These are phyloP conservation scores for Vitellaria paradoxa DNA, from an alignment of 179 eudicot genomes.

Conservation along the genomic window DNA sequence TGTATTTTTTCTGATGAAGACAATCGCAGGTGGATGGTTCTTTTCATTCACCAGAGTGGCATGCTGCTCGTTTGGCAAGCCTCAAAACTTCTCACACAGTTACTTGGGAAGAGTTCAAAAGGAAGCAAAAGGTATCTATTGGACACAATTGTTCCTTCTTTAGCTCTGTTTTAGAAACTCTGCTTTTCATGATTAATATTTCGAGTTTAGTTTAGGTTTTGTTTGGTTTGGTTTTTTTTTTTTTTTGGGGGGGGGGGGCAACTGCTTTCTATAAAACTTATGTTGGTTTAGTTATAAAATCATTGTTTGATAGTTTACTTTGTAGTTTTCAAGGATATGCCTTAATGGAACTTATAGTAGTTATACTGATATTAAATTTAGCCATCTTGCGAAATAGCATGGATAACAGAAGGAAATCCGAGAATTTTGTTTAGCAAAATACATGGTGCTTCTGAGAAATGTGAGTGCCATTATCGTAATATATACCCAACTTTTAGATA, in stretches of 20 bases:
- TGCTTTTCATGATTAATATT: not conserved
- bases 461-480: not conserved
- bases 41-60: conserved; percentile 99
- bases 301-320: not conserved
- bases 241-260: not conserved
- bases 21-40: conserved; percentile 99
- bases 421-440: not conserved
- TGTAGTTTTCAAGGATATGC: not conserved
- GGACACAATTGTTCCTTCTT: not conserved
- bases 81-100: conserved; percentile 92
- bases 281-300: not conserved
- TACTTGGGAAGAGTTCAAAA: conserved; percentile 97
- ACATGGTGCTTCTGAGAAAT: not conserved
- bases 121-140: conserved; percentile 87
- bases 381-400: not conserved
- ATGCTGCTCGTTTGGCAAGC: conserved; percentile 99
- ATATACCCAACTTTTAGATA: not conserved
- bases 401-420: not conserved
- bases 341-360: not conserved
- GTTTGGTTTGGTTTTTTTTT: not conserved
- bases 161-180: not conserved
- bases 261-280: not conserved
- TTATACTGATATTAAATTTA: not conserved
- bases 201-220: not conserved
- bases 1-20: conserved; percentile 84